phyloP scores from a whole-genome alignment of 768 basidiomycete genomes.

The Sporobolomyces phaffii region DNA sequence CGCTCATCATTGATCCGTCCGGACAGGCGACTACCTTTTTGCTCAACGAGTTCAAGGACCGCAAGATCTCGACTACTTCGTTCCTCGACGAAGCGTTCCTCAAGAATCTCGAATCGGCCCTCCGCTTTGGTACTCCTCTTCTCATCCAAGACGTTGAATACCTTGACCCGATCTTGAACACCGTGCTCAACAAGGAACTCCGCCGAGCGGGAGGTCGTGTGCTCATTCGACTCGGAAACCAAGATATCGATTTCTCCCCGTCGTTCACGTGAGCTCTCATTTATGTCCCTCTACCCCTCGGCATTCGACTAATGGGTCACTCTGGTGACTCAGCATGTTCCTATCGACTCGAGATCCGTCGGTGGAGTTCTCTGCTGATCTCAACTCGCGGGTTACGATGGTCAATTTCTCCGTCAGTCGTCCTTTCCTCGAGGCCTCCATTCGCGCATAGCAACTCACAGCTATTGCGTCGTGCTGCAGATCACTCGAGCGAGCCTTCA shows the following conservation, averaged over 20 bases:
- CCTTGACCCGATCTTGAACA: slow-evolving; percentile 93
- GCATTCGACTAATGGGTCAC: not conserved
- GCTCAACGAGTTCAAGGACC: slow-evolving; percentile 86
- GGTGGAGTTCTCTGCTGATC: slow-evolving; percentile 94
- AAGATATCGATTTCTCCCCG: slow-evolving; percentile 98
- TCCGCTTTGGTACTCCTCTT: slow-evolving; percentile 94
- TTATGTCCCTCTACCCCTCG: no score
- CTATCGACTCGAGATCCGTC: slow-evolving; percentile 94
- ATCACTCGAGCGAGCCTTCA: slow-evolving; percentile 99
- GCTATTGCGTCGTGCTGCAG: slow-evolving; percentile 78
- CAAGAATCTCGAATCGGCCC: slow-evolving; percentile 95
- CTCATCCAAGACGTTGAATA: slow-evolving; percentile 98
- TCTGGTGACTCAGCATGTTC: slow-evolving; percentile 60
- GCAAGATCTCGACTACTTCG: slow-evolving; percentile 96
- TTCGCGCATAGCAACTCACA: slow-evolving; percentile 50
- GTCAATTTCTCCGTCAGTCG: slow-evolving; percentile 41
- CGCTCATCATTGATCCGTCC: slow-evolving; percentile 94
- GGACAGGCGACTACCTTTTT: slow-evolving; percentile 94
- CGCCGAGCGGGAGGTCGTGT: slow-evolving; percentile 94
- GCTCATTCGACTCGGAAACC: slow-evolving; percentile 88
- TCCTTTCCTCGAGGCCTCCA: not conserved
- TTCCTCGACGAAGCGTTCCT: slow-evolving; percentile 98
- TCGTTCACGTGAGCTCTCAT: slow-evolving; percentile 63
- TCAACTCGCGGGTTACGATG: slow-evolving; percentile 68
- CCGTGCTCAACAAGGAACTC: slow-evolving; percentile 93